Base-by-base conservation (phyloP, 2,329 filamentous ascomycete species). In the Cladosporium sp. region DNA sequence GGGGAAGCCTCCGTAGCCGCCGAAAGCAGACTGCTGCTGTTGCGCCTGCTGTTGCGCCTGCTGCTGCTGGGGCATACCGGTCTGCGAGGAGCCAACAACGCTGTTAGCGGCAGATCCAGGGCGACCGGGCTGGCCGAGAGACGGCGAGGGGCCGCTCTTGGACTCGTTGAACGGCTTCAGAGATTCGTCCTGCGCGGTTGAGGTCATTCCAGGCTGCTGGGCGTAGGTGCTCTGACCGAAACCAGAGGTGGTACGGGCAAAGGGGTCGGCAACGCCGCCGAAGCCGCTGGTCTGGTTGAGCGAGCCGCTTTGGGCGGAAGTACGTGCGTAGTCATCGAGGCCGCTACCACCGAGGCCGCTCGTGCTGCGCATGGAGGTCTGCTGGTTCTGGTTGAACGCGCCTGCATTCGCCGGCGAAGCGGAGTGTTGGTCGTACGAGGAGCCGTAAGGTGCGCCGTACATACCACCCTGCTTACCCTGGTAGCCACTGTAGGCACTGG, bases 41-140 rank as follows among this genome's bases (percentile, higher is more conserved):
- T 79, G 75, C 39, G 75, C 77, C 41, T 79, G 78, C 42, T 80
- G 68, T 24, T 74, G 73, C 41, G 73, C 69, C 9, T 27, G 22
- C 64, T 82, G 80, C 62, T 48, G 45, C 19, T 48, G 45, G 27
- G 37, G 45, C 22, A 22, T 18, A 36, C 27, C 20, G 37, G 24
- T 15, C 17, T 80, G 79, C 63, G 65, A 66, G 50, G 73, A 71
- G 39, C 75, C 74, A 34, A 73, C 75, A 19, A 72, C 73, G 60
- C 73, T 82, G 68, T 83, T 84, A 24, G 80, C 78, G 7, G 81
- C 80, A 32, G 82, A 84, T 37, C 79, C 80, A 34, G 82, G 82
- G 54, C 82, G 80, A 57, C 80, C 80, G 39, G 79, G 79, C 63
- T 84, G 81, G 41, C 79, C 79, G 34, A 84, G 72, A 9, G 73